Evolutionary conservation across 768 basidiomycete genomes (phyloP).

Genomic region (Hericium rajendrae): DNA sequence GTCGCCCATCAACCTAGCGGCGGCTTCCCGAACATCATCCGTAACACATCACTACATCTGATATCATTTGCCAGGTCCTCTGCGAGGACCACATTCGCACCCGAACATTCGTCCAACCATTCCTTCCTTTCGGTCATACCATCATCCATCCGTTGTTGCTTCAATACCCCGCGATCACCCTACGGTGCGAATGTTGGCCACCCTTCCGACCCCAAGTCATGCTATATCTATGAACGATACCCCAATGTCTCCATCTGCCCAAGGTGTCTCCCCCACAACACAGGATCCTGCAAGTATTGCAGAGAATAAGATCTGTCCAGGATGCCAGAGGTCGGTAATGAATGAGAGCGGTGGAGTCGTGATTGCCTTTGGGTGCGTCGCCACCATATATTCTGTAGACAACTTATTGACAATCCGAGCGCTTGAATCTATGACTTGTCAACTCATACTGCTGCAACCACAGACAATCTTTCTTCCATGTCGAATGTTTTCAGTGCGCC

Average conservation of each 20-base stretch:
- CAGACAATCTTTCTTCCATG: slow-evolving; percentile 91
- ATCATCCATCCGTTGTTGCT: neutral
- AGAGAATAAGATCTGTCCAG: slow-evolving; percentile 68
- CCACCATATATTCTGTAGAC: neutral
- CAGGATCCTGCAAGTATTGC: neutral
- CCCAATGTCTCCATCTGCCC: slow-evolving; percentile 1
- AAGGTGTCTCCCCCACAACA: slow-evolving; percentile 3
- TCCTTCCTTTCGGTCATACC: neutral
- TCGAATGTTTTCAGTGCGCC: slow-evolving; percentile 93
- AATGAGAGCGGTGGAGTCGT: slow-evolving; percentile 80
- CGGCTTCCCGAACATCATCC: neutral
- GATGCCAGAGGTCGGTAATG: slow-evolving; percentile 73
- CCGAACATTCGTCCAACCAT: neutral
- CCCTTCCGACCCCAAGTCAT: neutral
- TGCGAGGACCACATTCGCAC: neutral
- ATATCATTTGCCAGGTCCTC: neutral
- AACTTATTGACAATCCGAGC: neutral
- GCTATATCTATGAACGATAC: neutral
- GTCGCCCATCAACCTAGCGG: too few relatives aligned
- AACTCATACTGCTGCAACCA: neutral
- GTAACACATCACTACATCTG: neutral
- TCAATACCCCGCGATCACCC: neutral
- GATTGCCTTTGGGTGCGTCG: slow-evolving; percentile 87
- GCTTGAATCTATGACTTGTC: neutral
- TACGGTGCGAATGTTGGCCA: neutral